Evolutionary conservation across 371 early-diverging fungal genomes (phyloP).

Genomic region (Gilbertella persicaria): DNA sequence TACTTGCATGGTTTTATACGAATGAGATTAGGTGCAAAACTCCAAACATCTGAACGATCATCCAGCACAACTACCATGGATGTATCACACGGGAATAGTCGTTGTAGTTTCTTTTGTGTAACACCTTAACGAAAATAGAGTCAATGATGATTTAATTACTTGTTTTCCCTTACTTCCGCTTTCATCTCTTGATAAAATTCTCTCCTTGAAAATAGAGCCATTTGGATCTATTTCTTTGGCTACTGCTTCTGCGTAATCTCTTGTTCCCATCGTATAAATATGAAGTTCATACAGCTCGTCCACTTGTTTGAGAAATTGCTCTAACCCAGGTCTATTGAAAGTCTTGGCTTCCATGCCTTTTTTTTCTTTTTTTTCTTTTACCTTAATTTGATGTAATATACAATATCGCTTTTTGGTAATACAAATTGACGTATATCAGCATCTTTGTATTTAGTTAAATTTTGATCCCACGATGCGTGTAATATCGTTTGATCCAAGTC

Average conservation of each 20-base stretch:
- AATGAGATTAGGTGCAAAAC: conserved; percentile 87
- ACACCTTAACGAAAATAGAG: conserved; percentile 50
- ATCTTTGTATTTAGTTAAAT: conserved; percentile 70
- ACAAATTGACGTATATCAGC: conserved; percentile 75
- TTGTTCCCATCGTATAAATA: conserved; percentile 99
- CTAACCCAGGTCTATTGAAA: conserved; percentile 69
- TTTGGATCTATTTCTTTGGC: conserved; percentile 90
- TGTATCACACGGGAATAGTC: conserved; percentile 95
- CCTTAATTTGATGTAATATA: conserved; percentile 88
- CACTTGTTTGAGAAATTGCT: conserved; percentile 75
- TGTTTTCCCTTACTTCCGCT: conserved; percentile 73
- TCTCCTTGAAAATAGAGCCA: conserved; percentile 76
- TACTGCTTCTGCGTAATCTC: conserved; percentile 92
- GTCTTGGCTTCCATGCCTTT: background rate
- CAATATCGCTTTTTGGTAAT: conserved; percentile 66
- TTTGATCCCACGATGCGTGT: conserved; percentile 92
- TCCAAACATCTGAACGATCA: conserved; percentile 99
- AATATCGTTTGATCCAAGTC: conserved; percentile 99
- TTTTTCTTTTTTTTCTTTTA: conserved; percentile 13
- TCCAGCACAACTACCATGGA: conserved; percentile 98
- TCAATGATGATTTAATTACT: too few species aligned
- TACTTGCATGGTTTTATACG: conserved; percentile 86
- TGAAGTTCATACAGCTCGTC: conserved; percentile 89
- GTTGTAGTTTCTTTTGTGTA: conserved; percentile 81
- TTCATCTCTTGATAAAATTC: conserved; percentile 97